These are phyloP conservation scores for Tulasnella calospora DNA, from an alignment of 768 basidiomycete species.

Conservation along the genomic window DNA sequence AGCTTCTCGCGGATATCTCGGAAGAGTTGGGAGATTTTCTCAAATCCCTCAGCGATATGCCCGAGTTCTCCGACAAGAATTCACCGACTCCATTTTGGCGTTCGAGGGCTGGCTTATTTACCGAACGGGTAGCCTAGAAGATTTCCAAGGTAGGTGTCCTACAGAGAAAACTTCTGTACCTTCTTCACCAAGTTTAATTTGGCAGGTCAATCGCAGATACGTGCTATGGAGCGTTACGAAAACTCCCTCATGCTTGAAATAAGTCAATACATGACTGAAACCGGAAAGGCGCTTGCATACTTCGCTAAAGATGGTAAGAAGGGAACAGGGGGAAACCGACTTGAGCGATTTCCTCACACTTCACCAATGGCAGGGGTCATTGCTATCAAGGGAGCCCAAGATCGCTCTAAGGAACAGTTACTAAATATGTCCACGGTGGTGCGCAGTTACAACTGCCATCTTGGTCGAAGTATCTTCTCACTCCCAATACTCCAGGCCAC, in stretches of 20 bases:
- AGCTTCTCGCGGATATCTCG: conserved; percentile 43
- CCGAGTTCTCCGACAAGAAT: conserved; percentile 63
- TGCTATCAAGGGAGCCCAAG: conserved; percentile 47
- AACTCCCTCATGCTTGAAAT: conserved; percentile 60
- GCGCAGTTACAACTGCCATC: background rate
- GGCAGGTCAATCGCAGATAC: conserved; percentile 63
- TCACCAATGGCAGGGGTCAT: conserved; percentile 51
- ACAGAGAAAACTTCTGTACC: background rate
- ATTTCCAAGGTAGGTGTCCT: conserved; percentile 48
- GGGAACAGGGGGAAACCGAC: background rate
- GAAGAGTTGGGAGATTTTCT: conserved; percentile 62
- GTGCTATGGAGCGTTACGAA: conserved; percentile 66
- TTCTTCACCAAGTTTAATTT: background rate
- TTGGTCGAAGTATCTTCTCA: background rate
- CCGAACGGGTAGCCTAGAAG: conserved; percentile 65
- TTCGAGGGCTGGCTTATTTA: conserved; percentile 72
- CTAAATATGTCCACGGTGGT: conserved; percentile 24
- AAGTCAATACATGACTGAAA: conserved; percentile 65
- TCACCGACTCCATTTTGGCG: conserved; percentile 58
- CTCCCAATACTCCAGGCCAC: background rate
- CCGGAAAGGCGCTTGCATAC: conserved; percentile 60
- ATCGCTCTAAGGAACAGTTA: background rate
- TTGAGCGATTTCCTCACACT: background rate
- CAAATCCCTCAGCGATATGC: conserved; percentile 69
- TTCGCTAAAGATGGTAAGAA: conserved; percentile 68